Conservation (phyloP, 2,329 filamentous ascomycete genomes). For the Aspergillus luchuensis region DNA sequence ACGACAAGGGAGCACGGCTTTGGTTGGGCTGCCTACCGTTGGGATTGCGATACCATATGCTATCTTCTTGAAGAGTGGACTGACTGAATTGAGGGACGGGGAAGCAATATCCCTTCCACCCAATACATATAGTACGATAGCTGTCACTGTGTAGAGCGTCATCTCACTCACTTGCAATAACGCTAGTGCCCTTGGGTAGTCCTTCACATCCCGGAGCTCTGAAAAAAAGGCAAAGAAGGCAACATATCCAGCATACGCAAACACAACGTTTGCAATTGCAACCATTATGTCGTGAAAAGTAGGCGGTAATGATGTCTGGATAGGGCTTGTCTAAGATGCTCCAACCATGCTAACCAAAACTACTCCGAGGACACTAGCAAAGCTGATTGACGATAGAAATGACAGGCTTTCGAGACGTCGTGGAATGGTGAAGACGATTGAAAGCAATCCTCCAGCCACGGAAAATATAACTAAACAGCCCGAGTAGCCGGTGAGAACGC, state of each 20-base stretch:
- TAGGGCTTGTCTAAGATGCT: constrained; percentile 62
- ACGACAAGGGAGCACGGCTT: background rate
- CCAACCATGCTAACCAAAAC: constrained; percentile 67
- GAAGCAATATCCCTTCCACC: constrained; percentile 60
- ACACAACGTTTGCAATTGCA: constrained; percentile 14
- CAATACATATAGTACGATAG: constrained; percentile 66
- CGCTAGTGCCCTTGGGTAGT: constrained; percentile 62
- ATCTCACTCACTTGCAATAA: constrained; percentile 60
- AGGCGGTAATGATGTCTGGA: background rate
- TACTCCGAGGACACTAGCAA: constrained; percentile 62
- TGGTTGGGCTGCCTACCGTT: constrained; percentile 13
- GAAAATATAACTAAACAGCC: constrained; percentile 64
- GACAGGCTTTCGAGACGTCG: constrained; percentile 31
- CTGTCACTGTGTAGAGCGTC: constrained; percentile 63
- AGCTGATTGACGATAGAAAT: constrained; percentile 33
- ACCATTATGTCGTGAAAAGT: background rate
- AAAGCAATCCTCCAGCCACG: constrained; percentile 57
- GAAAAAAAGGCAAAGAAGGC: constrained; percentile 59
- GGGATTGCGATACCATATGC: constrained; percentile 69
- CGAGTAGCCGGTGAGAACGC: constrained; percentile 60
- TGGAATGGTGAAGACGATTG: constrained; percentile 59
- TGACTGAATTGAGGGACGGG: constrained; percentile 65
- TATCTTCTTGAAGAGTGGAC: constrained; percentile 57
- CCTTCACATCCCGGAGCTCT: constrained; percentile 60
- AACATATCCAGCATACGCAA: constrained; percentile 20